A percentile compares a stretch with the other conserved stretches of the same genome.
Evolutionary conservation across 2,329 filamentous ascomycete genomes (phyloP).

Genomic region (Alternaria atra): DNA sequence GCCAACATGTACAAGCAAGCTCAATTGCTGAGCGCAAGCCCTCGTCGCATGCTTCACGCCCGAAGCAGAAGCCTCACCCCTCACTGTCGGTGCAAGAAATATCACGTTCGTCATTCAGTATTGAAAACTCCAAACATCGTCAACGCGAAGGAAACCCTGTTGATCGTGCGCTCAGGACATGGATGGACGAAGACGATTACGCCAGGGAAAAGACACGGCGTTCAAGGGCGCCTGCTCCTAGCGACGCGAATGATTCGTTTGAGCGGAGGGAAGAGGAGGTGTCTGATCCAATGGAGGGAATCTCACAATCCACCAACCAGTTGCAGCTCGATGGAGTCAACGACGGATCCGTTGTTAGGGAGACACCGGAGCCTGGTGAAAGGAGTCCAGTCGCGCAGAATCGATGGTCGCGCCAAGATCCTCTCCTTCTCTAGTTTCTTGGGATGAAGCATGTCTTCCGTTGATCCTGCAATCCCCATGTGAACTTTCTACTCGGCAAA

Average conservation of each 20-base stretch:
- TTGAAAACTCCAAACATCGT: background rate
- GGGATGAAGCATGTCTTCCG: background rate
- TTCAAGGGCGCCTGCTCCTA: background rate
- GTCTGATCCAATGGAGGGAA: constrained; percentile 14
- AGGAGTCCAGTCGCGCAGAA: constrained; percentile 64
- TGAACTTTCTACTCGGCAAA: background rate
- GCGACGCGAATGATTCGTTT: background rate
- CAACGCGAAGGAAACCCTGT: background rate
- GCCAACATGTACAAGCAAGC: background rate
- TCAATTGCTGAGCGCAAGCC: background rate
- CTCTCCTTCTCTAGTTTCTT: background rate
- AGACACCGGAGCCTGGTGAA: constrained; percentile 16
- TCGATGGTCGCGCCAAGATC: background rate
- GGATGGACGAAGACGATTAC: constrained; percentile 5
- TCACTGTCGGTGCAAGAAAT: constrained; percentile 18
- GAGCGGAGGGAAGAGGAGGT: background rate
- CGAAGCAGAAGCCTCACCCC: background rate
- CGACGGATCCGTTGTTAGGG: constrained; percentile 4
- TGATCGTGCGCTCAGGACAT: background rate
- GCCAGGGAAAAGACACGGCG: background rate
- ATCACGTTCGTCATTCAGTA: background rate
- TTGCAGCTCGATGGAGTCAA: constrained; percentile 13
- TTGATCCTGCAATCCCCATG: background rate
- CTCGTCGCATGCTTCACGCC: background rate
- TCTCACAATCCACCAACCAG: constrained; percentile 13